Conservation (phyloP, 2,329 filamentous ascomycete genomes). For the Aspergillus sp. region DNA sequence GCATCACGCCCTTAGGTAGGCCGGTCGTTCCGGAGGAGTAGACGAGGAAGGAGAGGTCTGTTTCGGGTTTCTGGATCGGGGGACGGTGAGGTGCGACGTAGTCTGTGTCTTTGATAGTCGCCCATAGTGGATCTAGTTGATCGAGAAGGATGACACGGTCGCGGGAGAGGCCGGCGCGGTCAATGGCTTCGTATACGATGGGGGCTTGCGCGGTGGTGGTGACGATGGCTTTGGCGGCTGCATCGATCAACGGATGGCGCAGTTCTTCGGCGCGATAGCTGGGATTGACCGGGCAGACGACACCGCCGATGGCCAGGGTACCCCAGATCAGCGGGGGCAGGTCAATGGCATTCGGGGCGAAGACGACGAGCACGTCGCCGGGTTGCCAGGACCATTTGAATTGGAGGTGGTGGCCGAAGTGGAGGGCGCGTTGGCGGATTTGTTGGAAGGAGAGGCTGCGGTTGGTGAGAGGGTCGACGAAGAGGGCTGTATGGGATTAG, state of each 20-base stretch:
- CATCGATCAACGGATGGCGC: constrained; percentile 13
- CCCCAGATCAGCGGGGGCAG: constrained; percentile 21
- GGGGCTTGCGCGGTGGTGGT: constrained; percentile 9
- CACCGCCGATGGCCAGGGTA: constrained; percentile 27
- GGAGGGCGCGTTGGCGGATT: constrained; percentile 12
- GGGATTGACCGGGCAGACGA: constrained; percentile 30
- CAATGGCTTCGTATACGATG: constrained; percentile 12
- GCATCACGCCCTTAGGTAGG: constrained; percentile 27
- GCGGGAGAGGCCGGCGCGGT: constrained; percentile 6
- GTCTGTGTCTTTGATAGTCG: background rate
- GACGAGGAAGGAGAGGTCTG: constrained; percentile 24
- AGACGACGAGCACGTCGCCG: constrained; percentile 22
- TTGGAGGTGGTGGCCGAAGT: constrained; percentile 15
- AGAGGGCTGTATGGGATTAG: constrained; percentile 11
- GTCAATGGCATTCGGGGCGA: constrained; percentile 21
- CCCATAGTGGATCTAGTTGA: background rate
- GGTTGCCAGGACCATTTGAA: constrained; percentile 21
- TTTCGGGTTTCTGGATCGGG: constrained; percentile 6
- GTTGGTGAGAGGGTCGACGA: constrained; percentile 8
- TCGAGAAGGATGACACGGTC: constrained; percentile 17
- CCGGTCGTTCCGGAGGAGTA: constrained; percentile 33
- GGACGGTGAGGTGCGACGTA: constrained; percentile 1
- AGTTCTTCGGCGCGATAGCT: constrained; percentile 27
- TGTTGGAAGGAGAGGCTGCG: constrained; percentile 13
- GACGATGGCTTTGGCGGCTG: constrained; percentile 14